Evolutionary conservation across 139 green algal genomes (phyloP), one percentile per base, ranked within the genome.

Genomic region (Monoraphidium neglectum): DNA sequence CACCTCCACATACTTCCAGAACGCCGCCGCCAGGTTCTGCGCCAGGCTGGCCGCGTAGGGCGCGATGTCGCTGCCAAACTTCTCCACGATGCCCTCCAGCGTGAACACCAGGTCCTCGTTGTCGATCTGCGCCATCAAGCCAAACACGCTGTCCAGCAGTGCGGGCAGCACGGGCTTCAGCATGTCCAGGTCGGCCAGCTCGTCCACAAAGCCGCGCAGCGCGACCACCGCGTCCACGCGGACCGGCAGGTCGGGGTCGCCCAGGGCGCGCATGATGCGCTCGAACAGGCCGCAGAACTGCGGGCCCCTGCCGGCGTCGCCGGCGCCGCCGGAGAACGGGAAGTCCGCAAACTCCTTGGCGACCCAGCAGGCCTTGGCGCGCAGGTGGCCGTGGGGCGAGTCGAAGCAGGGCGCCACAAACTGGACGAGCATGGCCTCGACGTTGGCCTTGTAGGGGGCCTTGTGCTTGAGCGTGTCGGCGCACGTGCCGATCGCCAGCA

Each of bases 21-120:
- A 93, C 10, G 86, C 86, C 49, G 77, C 80, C 35, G 65, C 82
- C 63, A 99, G 89, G 77, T 97, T 92, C 40, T 87, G 77, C 5
- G 82, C 83, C 51, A 99, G 81, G 28, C 85, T 70, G 60, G 68
- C 47, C 2, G 95, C 95, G 77, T 94, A 99, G 40, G 96, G 96
- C 24, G 90, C 94, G 70, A 99, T 97, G 49, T 94, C 92, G 53
- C 93, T 88, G 21, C 87, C 90, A 83, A 99, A 96, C 82, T 95
- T 97, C 56, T 99, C 95, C 40, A 99, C 93, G 57, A 99, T 87
- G 1, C 90, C 89, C 83, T 99, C 96, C 68, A 99, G 84, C 10
- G 94, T 97, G 78, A 92, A 92, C 53, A 98, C 93, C 37, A 99
- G 80, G 70, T 97, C 94, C 82, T 98, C 94, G 62, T 89, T 93